Percentiles rank a stretch among this genome's conserved stretches.
Evolutionary conservation across 345 rosid genomes (phyloP).

Genomic region (Syzygium jambos): DNA sequence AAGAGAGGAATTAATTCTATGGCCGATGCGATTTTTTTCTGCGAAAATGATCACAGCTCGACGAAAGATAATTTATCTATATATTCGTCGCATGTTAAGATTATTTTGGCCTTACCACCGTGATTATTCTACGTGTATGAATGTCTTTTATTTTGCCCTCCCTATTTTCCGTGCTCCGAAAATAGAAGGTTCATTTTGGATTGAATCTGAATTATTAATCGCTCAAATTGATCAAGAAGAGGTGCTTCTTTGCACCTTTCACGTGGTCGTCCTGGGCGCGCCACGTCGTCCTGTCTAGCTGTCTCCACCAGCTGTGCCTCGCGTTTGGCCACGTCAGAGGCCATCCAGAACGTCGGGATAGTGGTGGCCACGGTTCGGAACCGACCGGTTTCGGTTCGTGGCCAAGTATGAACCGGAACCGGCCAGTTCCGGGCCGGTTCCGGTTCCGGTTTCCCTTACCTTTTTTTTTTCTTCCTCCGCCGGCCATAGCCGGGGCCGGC

Average conservation of each 20-base stretch:
- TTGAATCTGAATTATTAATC: background rate
- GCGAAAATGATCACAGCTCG: background rate
- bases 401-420: no score
- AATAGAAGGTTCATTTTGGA: background rate
- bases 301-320: background rate
- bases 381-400: no score
- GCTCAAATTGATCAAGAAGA: background rate
- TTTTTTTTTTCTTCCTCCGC: no score
- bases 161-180: background rate
- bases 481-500: no score
- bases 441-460: no score
- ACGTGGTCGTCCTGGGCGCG: background rate
- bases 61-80: background rate
- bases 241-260: background rate
- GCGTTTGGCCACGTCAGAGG: background rate
- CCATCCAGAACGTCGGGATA: background rate
- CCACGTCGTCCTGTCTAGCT: background rate
- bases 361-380: no score
- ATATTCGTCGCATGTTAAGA: accelerated
- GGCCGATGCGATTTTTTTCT: no score
- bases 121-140: background rate
- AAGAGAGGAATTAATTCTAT: no score
- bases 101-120: background rate
- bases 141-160: background rate
- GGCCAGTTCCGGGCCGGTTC: no score